phyloP scores from a whole-genome alignment of 805 yeast species.

The Ogataea pini region DNA sequence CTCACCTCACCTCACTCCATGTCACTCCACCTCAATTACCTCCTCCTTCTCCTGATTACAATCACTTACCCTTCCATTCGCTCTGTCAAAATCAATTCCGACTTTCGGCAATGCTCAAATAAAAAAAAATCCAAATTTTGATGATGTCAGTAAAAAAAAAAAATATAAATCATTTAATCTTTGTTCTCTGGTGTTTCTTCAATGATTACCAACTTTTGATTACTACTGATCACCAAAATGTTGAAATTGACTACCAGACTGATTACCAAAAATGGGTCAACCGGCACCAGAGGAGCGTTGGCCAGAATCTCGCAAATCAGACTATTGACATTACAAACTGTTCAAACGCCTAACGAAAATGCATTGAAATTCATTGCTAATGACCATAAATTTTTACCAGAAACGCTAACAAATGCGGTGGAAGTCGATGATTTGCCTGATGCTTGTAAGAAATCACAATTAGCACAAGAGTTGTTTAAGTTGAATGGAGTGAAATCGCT shows the following conservation, averaged over 20 bases:
- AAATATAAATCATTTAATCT: neutral
- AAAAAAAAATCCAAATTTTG: neutral
- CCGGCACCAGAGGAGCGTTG: neutral
- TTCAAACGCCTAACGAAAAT: conserved; percentile 73
- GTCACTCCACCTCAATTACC: too few species aligned
- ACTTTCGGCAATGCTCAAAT: conserved; percentile 8
- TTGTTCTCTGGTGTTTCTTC: too few species aligned
- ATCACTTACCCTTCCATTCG: neutral
- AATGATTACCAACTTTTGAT: too few species aligned
- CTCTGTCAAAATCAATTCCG: conserved; percentile 2
- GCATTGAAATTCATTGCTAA: conserved; percentile 66
- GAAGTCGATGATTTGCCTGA: conserved; percentile 55
- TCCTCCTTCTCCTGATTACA: neutral
- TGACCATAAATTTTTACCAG: conserved; percentile 48
- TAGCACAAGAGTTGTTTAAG: conserved; percentile 61
- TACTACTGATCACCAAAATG: neutral
- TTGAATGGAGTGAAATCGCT: conserved; percentile 66
- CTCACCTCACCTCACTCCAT: too few species aligned
- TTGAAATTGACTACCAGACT: neutral
- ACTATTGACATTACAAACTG: conserved; percentile 38
- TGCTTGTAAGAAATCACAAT: conserved; percentile 58
- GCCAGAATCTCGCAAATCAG: conserved; percentile 9
- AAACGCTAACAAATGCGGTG: conserved; percentile 43
- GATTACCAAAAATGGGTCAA: neutral
- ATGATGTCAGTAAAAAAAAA: neutral